Conservation (phyloP, 2,329 filamentous ascomycete genomes). For the Falciphora oryzae region DNA sequence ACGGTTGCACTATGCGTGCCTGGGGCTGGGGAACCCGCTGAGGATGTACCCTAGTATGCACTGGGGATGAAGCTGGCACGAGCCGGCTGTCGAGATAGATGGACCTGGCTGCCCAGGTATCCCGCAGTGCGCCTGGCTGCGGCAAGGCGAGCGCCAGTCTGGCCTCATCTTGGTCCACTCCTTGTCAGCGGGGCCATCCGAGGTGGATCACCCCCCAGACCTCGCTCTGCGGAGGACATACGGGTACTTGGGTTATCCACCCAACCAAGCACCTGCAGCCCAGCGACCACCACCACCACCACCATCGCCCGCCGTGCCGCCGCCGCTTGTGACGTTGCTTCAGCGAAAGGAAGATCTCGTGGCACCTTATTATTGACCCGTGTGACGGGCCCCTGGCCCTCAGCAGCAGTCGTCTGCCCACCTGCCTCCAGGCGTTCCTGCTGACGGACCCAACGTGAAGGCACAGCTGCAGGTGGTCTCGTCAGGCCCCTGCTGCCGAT, state of each 20-base stretch:
- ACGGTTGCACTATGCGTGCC: background rate
- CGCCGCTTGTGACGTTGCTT: background rate
- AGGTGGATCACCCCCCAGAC: background rate
- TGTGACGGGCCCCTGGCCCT: background rate
- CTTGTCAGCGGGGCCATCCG: background rate
- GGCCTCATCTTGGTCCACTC: background rate
- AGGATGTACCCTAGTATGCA: background rate
- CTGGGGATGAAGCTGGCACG: background rate
- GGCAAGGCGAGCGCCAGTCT: background rate
- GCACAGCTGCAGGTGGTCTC: too few species aligned
- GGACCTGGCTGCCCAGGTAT: background rate
- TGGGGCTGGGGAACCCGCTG: too few species aligned
- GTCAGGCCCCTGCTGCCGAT: too few species aligned
- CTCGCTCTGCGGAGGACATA: background rate
- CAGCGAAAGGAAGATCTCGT: background rate
- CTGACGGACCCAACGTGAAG: too few species aligned
- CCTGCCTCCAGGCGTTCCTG: too few species aligned
- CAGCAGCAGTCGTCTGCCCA: background rate
- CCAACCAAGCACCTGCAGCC: background rate
- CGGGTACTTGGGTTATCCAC: too few species aligned
- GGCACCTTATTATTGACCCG: background rate
- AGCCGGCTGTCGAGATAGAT: background rate
- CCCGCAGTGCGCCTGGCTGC: background rate
- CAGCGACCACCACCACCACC: too few species aligned
- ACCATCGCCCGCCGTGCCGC: too few species aligned